Evolutionary conservation across 2,329 filamentous ascomycete genomes (phyloP), one percentile per base, ranked within the genome.

Genomic region (Fusarium ambrosium): DNA sequence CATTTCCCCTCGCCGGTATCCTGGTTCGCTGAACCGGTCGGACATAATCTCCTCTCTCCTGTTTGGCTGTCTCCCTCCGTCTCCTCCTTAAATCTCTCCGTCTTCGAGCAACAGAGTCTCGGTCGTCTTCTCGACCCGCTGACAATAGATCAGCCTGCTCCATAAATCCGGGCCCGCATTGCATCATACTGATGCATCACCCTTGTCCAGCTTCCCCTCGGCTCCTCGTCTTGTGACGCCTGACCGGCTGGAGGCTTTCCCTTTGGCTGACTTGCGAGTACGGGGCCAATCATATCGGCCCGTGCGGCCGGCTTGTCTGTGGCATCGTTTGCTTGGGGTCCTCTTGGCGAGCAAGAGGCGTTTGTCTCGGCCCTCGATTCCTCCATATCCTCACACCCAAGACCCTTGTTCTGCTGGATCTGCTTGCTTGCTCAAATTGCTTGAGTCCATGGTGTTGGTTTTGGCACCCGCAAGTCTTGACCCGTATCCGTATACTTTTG

Each of bases 101-200:
- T 56, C 51, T 64, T 51, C 24, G 16, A 43, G 37, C 29, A 58
- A 65, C 62, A 61, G 68, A 75, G 37, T 69, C 66, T 65, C 58
- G 24, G 58, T 71, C 64, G 43, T 60, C 24, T 66, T 56, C 53
- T 64, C 64, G 62, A 66, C 72, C 68, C 68, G 56, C 71, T 74
- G 65, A 73, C 70, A 76, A 79, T 73, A 75, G 76, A 68, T 70
- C 69, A 39, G 62, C 64, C 63, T 68, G 70, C 74, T 76, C 76
- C 76, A 76, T 72, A 79, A 78, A 76, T 69, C 58, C 62, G 74
- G 69, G 64, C 56, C 58, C 55, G 56, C 60, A 78, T 79, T 79
- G 76, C 77, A 79, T 79, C 77, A 79, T 72, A 53, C 68, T 79
- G 77, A 79, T 79, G 76, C 67, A 76, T 45, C 59, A 75, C 64